Conservation (phyloP, 2,329 filamentous ascomycete genomes). For the Ophiosphaerella korrae region DNA sequence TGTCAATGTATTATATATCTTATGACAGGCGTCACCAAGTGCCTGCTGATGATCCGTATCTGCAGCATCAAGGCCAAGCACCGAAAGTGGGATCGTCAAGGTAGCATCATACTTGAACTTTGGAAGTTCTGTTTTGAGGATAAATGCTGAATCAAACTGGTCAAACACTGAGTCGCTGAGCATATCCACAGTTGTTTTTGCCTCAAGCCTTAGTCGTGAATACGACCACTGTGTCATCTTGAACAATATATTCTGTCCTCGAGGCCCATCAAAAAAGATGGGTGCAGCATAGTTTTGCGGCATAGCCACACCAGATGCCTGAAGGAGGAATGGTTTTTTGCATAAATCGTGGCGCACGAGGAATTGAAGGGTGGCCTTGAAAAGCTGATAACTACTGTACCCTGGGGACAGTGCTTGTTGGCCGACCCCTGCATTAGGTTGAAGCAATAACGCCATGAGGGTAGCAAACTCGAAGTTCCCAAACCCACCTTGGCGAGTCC, state of each 20-base stretch:
- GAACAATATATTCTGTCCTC: slow-evolving; percentile 81
- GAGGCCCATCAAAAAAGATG: slow-evolving; percentile 75
- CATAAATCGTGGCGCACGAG: slow-evolving; percentile 74
- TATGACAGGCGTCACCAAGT: slow-evolving; percentile 53
- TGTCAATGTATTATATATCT: slow-evolving; percentile 68
- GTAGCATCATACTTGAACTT: slow-evolving; percentile 62
- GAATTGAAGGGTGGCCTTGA: slow-evolving; percentile 93
- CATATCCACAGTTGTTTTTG: slow-evolving; percentile 73
- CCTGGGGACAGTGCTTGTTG: slow-evolving; percentile 75
- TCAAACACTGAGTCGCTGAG: slow-evolving; percentile 75
- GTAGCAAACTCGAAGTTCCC: slow-evolving; percentile 90
- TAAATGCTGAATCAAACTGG: slow-evolving; percentile 86
- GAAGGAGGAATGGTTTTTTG: slow-evolving; percentile 65
- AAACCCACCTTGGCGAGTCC: slow-evolving; percentile 78
- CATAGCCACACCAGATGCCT: slow-evolving; percentile 43
- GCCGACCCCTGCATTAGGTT: slow-evolving; percentile 75
- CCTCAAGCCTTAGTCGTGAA: slow-evolving; percentile 72
- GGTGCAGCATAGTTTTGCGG: slow-evolving; percentile 59
- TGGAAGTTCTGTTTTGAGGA: slow-evolving; percentile 61
- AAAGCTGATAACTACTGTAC: slow-evolving; percentile 89
- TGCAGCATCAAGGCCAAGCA: slow-evolving; percentile 30
- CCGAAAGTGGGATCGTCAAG: slow-evolving; percentile 47
- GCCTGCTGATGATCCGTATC: slow-evolving; percentile 33
- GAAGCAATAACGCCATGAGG: slow-evolving; percentile 79
- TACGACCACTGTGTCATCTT: slow-evolving; percentile 93